Base-by-base conservation (phyloP, 208 protist species). In the Leishmania mexicana region DNA sequence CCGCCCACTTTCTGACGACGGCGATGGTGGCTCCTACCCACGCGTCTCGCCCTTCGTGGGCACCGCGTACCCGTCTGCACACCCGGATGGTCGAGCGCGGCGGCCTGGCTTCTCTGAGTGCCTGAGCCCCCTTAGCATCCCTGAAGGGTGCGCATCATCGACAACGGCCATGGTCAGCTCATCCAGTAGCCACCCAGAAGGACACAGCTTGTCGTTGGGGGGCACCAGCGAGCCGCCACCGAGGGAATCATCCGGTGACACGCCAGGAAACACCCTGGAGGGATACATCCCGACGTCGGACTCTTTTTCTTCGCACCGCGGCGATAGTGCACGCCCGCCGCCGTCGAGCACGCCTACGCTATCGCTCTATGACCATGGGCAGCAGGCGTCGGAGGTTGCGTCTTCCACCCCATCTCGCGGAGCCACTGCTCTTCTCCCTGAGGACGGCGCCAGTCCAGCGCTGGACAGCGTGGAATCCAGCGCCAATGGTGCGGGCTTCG, bases 51-150 rank as follows among this genome's bases (percentile, higher is more conserved):
- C 77, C 31, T 2, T 64, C 11, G 31, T 51, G 40, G 76, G 19
- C 11, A 60, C 74, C 0, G 40, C 40, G 7, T 21, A 47, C 42
- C 58, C 74, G n/a, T 83, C 83, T 45, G 78, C 83, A 24, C 74
- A 53, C 15, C 80, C 78, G 2, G 83, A 68, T 60, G 42, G 42
- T 13, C 71, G 74, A 40, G 35, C 4, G 45, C 35, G 0, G 42
- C 62, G 38, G 4, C 57, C 75, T 8, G 45, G 15, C 35, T 86
- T 78, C 8, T 35, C 51, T 17, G 78, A 82, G 78, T 86, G 77
- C 38, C 78, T 51, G 13, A 86, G 73, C 38, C 83, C 83, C 5
- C 76, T 49, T 31, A 86, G 78, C 78, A 54, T 53, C 17, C 21
- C 75, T 2, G 75, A 40, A 15, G 75, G 75, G 38, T n/a, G 28